Conservation (phyloP, 2,329 filamentous ascomycete species). For the Talaromyces pinophilus region DNA sequence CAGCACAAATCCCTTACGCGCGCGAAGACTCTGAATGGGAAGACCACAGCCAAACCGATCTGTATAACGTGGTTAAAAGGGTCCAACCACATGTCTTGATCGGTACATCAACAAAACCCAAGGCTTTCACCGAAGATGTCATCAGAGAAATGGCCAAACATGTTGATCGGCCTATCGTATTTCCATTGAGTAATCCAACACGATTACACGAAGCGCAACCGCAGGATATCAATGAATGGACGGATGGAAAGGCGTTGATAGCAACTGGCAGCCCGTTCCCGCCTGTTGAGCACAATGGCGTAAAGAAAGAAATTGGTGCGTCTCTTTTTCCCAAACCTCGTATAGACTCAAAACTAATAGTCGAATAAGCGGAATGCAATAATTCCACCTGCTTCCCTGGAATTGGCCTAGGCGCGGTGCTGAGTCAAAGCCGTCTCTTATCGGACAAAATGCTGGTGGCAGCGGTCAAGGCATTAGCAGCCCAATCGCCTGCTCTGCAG, state of each 20-base stretch:
- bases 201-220: slow-evolving; percentile 79
- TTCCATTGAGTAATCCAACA: slow-evolving; percentile 85
- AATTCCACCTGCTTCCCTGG: slow-evolving; percentile 84
- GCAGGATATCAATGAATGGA: slow-evolving; percentile 75
- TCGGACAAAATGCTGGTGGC: slow-evolving; percentile 80
- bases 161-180: slow-evolving; percentile 70
- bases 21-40: slow-evolving; percentile 65
- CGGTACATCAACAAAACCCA: slow-evolving; percentile 77
- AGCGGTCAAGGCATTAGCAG: slow-evolving; percentile 71
- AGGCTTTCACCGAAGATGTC: slow-evolving; percentile 72
- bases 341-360: neutral
- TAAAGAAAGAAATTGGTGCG: slow-evolving; percentile 57
- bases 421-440: slow-evolving; percentile 66
- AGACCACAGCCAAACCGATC: slow-evolving; percentile 55
- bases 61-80: slow-evolving; percentile 67
- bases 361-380: slow-evolving; percentile 74
- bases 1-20: slow-evolving; percentile 68
- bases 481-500: slow-evolving; percentile 68
- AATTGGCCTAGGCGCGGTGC: slow-evolving; percentile 76
- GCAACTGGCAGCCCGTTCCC: slow-evolving; percentile 83
- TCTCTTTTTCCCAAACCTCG: neutral
- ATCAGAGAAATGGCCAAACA: slow-evolving; percentile 74
- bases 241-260: slow-evolving; percentile 72
- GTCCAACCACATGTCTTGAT: slow-evolving; percentile 80
- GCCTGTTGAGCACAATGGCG: slow-evolving; percentile 64